These are phyloP conservation scores for Microsporum audouinii DNA, from an alignment of 2,329 filamentous ascomycete species.

Conservation along the genomic window DNA sequence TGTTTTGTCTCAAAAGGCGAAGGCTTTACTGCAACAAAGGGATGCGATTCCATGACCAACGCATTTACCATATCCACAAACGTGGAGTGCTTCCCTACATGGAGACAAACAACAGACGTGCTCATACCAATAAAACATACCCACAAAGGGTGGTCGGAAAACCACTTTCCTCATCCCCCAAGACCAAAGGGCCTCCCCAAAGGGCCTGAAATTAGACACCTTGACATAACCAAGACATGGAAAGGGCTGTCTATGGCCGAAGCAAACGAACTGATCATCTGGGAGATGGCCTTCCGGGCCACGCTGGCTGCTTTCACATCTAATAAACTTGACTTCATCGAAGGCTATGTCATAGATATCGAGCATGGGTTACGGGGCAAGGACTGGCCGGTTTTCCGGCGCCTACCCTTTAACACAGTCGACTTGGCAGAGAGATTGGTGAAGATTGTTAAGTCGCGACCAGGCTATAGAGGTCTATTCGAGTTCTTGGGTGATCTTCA, in stretches of 20 bases:
- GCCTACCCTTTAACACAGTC: constrained; percentile 7
- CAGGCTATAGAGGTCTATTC: constrained; percentile 8
- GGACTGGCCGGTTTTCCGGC: not conserved
- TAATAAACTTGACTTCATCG: not conserved
- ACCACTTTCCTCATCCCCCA: too few relatives aligned
- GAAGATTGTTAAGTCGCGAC: not conserved
- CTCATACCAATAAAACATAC: constrained; percentile 3
- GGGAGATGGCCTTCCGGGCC: constrained; percentile 13
- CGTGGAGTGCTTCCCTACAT: constrained; percentile 7
- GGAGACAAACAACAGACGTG: constrained; percentile 6
- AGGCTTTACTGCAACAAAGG: too few relatives aligned
- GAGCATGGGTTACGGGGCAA: not conserved
- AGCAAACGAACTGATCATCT: constrained; percentile 15
- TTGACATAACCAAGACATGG: constrained; percentile 14
- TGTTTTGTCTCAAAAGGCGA: too few relatives aligned
- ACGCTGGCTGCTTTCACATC: not conserved
- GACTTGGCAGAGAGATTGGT: constrained; percentile 9
- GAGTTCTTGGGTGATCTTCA: constrained; percentile 8
- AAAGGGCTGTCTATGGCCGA: constrained; percentile 13
- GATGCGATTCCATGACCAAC: too few relatives aligned
- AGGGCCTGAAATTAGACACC: not conserved
- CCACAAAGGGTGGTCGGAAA: too few relatives aligned
- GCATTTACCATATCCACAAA: constrained; percentile 6
- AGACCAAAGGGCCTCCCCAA: constrained; percentile 15
- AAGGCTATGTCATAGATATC: not conserved